Evolutionary conservation across 164 flowering plant species (phyloP).

Genomic region (Dillenia turbinata): DNA sequence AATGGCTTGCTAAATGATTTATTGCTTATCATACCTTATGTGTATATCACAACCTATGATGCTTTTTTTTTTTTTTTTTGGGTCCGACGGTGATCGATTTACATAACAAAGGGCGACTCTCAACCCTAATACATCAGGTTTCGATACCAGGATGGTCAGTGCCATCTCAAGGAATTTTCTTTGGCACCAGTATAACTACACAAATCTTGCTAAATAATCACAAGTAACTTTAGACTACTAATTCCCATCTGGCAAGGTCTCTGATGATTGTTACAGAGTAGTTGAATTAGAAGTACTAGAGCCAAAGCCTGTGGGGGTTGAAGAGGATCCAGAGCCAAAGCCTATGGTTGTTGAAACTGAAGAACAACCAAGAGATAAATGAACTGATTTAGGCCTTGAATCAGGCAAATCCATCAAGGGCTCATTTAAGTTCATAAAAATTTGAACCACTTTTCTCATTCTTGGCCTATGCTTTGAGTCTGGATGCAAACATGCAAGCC

Average conservation of each 20-base stretch:
- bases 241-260: constrained; percentile 13
- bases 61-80: too few species aligned
- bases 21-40: too few species aligned
- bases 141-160: too few species aligned
- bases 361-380: constrained; percentile 20
- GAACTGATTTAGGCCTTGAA: constrained; percentile 27
- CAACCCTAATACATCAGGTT: too few species aligned
- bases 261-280: constrained; percentile 6
- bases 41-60: too few species aligned
- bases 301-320: constrained; percentile 7
- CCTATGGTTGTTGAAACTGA: constrained; percentile 5
- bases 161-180: too few species aligned
- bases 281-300: constrained; percentile 1
- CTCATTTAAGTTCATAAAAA: constrained; percentile 38
- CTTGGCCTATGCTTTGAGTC: constrained; percentile 28
- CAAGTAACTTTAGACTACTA: constrained; percentile 10
- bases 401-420: constrained; percentile 40
- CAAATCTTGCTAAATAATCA: neutral
- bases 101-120: too few species aligned
- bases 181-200: too few species aligned
- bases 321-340: neutral
- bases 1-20: too few species aligned
- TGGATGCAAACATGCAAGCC: constrained; percentile 40
- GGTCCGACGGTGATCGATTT: too few species aligned
- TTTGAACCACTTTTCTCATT: constrained; percentile 41